Evolutionary conservation across 2,329 filamentous ascomycete genomes (phyloP).

Genomic region (Huntiella moniliformis): DNA sequence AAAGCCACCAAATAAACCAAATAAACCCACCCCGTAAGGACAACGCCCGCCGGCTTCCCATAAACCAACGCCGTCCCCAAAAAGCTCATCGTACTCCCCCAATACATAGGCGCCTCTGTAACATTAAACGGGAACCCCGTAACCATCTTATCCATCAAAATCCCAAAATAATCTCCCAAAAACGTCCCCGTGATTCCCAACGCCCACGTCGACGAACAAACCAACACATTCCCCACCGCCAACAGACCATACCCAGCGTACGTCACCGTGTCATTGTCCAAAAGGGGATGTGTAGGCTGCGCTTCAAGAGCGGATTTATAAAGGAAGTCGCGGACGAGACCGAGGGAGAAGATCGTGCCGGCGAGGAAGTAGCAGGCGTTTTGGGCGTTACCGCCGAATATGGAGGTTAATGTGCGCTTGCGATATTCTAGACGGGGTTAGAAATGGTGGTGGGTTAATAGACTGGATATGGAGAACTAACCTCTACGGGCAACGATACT

Average conservation of each 20-base stretch:
- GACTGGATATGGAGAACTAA: conserved; percentile 21
- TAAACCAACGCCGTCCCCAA: conserved; percentile 68
- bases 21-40: conserved; percentile 58
- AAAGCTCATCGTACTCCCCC: conserved; percentile 83
- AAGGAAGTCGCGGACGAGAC: conserved; percentile 70
- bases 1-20: conserved; percentile 65
- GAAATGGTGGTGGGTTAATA: conserved; percentile 7
- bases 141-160: conserved; percentile 88
- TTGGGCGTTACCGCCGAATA: conserved; percentile 61
- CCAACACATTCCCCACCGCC: conserved; percentile 59
- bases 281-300: conserved; percentile 55
- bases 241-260: conserved; percentile 55
- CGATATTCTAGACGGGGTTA: conserved; percentile 52
- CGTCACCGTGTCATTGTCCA: conserved; percentile 40
- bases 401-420: conserved; percentile 70
- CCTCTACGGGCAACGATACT: conserved; percentile 73
- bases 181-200: conserved; percentile 92
- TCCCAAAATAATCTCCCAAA: conserved; percentile 95
- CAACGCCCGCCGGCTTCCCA: conserved; percentile 69
- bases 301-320: conserved; percentile 69
- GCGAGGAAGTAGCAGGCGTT: conserved; percentile 81
- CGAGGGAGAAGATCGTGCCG: conserved; percentile 73
- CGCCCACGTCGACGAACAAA: conserved; percentile 75
- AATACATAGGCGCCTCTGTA: conserved; percentile 86
- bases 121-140: conserved; percentile 94